These are phyloP conservation scores for Pseudocercospora fuligena DNA, from an alignment of 2,329 filamentous ascomycete species.

Conservation along the genomic window DNA sequence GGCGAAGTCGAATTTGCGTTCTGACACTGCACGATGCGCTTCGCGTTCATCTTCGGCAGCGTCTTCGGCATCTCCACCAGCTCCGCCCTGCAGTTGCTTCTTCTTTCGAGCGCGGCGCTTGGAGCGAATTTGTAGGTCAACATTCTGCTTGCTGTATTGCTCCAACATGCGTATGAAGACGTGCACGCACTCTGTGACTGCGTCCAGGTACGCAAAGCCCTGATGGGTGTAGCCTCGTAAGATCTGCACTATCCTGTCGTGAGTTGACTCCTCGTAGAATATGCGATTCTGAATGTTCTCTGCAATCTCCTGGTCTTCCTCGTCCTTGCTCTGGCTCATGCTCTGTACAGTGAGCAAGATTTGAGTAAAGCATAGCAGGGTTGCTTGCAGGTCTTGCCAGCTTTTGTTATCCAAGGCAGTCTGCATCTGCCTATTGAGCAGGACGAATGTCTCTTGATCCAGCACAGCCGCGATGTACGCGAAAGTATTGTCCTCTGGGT, in stretches of 20 bases:
- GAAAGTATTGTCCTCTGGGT: conserved; percentile 69
- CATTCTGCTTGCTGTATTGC: conserved; percentile 91
- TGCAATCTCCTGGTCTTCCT: conserved; percentile 97
- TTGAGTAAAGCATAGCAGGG: conserved; percentile 93
- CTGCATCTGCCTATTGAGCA: conserved; percentile 82
- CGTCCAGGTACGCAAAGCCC: conserved; percentile 90
- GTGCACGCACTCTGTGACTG: conserved; percentile 86
- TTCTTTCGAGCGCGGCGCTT: conserved; percentile 74
- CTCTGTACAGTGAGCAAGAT: conserved; percentile 86
- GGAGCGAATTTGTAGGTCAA: conserved; percentile 89
- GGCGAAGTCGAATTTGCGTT: conserved; percentile 93
- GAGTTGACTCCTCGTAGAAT: conserved; percentile 97
- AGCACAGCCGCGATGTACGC: conserved; percentile 86
- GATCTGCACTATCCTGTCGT: conserved; percentile 82
- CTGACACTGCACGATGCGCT: conserved; percentile 72
- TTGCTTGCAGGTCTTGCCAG: conserved; percentile 84
- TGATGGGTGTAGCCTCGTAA: conserved; percentile 89
- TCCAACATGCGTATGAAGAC: conserved; percentile 92
- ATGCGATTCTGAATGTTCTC: conserved; percentile 96
- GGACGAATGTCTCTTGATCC: conserved; percentile 93
- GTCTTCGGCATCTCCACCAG: conserved; percentile 58
- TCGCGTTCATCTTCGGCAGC: conserved; percentile 71
- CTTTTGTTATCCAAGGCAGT: conserved; percentile 78
- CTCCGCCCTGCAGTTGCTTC: conserved; percentile 56
- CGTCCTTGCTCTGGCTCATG: conserved; percentile 80